phyloP scores from a whole-genome alignment of 1,284 basidiomycete species.

The Tilletia setariae region DNA sequence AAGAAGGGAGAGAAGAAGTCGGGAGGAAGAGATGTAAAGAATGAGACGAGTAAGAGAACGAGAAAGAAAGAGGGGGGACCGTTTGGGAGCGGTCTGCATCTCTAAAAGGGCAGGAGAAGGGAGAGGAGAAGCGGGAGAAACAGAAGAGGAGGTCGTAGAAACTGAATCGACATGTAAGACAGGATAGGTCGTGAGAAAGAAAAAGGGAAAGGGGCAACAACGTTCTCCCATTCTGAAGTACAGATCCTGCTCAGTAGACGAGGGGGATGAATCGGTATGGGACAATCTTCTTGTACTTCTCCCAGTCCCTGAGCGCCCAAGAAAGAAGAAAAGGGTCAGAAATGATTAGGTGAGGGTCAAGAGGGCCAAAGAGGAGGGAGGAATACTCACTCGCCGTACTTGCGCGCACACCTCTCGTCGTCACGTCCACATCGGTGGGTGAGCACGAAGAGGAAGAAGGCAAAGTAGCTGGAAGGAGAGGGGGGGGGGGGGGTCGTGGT shows the following conservation, averaged over 20 bases:
- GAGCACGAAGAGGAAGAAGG: conserved; percentile 48
- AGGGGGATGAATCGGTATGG: conserved; percentile 65
- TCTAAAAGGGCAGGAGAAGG: neutral
- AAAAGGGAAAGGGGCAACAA: neutral
- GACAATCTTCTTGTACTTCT: conserved; percentile 63
- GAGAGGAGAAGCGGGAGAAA: neutral
- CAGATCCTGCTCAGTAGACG: conserved; percentile 55
- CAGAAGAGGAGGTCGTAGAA: neutral
- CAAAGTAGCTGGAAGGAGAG: conserved; percentile 53
- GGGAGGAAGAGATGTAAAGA: neutral
- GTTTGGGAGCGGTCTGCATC: neutral
- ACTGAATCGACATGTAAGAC: neutral
- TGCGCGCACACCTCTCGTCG: conserved; percentile 69
- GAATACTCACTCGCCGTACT: conserved; percentile 71
- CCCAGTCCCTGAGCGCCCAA: conserved; percentile 72
- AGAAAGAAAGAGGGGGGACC: neutral
- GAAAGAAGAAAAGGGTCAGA: neutral
- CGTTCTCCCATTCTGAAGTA: too few relatives aligned
- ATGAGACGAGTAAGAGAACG: neutral
- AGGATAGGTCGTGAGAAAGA: too few relatives aligned
- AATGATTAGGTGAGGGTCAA: neutral
- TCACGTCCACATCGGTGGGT: conserved; percentile 48
- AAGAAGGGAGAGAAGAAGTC: neutral
- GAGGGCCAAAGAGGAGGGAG: neutral
- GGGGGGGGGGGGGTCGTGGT: too few relatives aligned